Percentiles rank a stretch among this genome's conserved stretches.
phyloP scores from a whole-genome alignment of 345 rosid species.

The Rhizophora apiculata region DNA sequence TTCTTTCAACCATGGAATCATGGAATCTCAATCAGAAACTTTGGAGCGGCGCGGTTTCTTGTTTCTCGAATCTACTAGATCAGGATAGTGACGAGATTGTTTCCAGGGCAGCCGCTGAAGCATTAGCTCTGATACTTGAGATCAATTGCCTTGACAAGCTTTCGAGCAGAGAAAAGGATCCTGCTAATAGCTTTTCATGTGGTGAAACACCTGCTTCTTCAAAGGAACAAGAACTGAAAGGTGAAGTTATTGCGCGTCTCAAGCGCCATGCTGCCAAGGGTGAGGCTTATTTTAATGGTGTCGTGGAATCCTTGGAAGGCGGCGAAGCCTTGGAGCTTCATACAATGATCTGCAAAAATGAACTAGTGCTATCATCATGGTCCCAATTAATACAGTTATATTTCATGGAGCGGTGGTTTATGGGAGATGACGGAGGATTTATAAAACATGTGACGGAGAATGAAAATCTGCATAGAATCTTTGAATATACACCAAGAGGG shows the following conservation, averaged over 20 bases:
- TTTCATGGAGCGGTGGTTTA: constrained; percentile 4
- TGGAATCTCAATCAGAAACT: background rate
- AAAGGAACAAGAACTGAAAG: background rate
- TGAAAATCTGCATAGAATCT: constrained; percentile 11
- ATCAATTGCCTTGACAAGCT: background rate
- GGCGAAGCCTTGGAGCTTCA: background rate
- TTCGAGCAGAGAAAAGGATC: background rate
- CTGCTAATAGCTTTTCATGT: no score
- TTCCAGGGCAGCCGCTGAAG: constrained; percentile 5
- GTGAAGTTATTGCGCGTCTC: background rate
- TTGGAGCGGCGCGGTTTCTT: background rate
- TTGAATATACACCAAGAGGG: background rate
- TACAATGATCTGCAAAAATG: background rate
- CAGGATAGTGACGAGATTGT: background rate
- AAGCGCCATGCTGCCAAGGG: background rate
- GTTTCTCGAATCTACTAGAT: background rate
- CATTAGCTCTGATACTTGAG: constrained; percentile 8
- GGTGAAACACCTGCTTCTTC: background rate
- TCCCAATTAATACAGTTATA: constrained; percentile 16
- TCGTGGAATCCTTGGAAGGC: background rate
- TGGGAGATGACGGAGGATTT: constrained; percentile 15
- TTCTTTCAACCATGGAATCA: constrained; percentile 3
- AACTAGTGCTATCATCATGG: constrained; percentile 11
- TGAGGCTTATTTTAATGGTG: background rate
- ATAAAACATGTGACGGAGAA: constrained; percentile 12